Percentiles rank a stretch among this genome's conserved stretches.
phyloP scores from a whole-genome alignment of 495 filamentous ascomycete genomes.

The Xylaria curta region DNA sequence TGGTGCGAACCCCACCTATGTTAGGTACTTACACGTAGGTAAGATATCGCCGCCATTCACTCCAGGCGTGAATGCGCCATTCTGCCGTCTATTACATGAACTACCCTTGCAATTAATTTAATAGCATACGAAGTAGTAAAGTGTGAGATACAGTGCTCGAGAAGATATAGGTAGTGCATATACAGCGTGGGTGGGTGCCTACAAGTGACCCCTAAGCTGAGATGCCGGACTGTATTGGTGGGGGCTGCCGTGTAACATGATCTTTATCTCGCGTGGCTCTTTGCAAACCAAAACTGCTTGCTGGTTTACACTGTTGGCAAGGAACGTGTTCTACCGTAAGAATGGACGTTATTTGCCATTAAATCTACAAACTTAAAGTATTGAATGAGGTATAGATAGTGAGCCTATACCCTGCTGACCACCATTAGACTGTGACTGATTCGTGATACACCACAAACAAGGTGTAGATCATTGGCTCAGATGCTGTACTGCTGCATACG shows the following conservation, averaged over 20 bases:
- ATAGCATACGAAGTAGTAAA: not conserved
- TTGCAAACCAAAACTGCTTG: not conserved
- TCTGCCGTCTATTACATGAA: not conserved
- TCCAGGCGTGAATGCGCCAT: not conserved
- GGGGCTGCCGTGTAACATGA: not conserved
- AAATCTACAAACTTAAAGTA: too few relatives aligned
- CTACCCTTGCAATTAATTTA: not conserved
- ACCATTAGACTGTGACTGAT: not conserved
- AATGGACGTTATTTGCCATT: not conserved
- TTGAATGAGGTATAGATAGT: not conserved
- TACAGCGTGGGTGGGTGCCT: not conserved
- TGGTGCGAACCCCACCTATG: too few relatives aligned
- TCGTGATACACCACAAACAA: constrained; percentile 8
- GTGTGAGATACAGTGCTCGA: not conserved
- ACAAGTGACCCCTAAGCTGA: not conserved
- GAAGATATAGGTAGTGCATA: not conserved
- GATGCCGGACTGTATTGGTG: not conserved
- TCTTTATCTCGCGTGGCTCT: not conserved
- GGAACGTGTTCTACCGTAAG: not conserved
- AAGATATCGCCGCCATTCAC: not conserved
- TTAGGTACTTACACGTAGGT: not conserved
- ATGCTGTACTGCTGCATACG: constrained; percentile 1
- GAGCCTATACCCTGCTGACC: not conserved
- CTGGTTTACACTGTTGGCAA: not conserved
- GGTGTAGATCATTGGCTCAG: constrained; percentile 1